Evolutionary conservation across 2,329 filamentous ascomycete genomes (phyloP), one percentile per base, ranked within the genome.

Genomic region (Fusarium metavorans): DNA sequence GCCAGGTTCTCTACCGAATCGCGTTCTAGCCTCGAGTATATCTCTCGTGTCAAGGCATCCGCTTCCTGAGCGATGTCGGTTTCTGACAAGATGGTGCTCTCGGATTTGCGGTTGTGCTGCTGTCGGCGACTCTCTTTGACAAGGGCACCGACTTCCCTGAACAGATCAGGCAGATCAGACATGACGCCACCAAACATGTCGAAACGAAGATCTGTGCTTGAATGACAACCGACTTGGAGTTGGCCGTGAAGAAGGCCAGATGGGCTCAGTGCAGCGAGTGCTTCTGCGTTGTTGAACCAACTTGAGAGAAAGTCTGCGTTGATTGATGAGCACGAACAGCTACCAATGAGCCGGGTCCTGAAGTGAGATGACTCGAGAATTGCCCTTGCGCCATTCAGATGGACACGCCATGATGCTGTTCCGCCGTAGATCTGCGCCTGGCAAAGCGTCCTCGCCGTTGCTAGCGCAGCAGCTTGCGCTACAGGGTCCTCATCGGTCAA

Each of bases 241-340:
- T 70, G 65, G 0, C 35, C 35, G 2, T 41, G 30, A 1, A 65
- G n/a, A 1, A 66, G 13, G 2, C 72, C 71, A 2, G 69, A 23
- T 1, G 72, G 68, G 6, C 71, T 74, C 2, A 75, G 48, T 2
- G 72, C 72, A 11, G 72, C 71, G 1, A 75, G 32, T 30, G 30
- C 72, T 23, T 75, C 72, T 4, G 68, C 72, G 23, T 75, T 74
- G 30, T 75, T 68, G 18, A 72, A 74, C 72, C 72, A 75, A 10
- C 72, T 75, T 1, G 66, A 59, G 0, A 75, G n/a, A 4, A 75
- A 75, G 7, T 39, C 35, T 1, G 60, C 48, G 10, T 27, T 65
- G 2, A 37, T 43, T 8, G 50, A 48, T 1, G 14, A 2, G 2
- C 8, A 35, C 0, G 63, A 5, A 4, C 23, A n/a, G 6, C n/a